Base-by-base conservation (phyloP, 2,329 filamentous ascomycete genomes). In the Purpureocillium lavendulum region DNA sequence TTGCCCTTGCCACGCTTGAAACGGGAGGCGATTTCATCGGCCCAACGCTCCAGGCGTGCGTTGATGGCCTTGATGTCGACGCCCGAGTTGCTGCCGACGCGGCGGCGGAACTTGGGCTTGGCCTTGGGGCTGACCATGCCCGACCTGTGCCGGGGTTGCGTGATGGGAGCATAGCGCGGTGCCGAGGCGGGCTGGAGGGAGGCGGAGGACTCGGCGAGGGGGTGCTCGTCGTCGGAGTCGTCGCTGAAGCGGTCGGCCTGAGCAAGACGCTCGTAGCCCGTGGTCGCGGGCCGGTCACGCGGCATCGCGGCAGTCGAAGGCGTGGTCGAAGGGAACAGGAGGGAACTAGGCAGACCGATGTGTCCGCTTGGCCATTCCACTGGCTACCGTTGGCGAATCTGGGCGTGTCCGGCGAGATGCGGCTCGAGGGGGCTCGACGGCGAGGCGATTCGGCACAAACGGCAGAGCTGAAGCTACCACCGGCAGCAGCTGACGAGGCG, bases 21-120 rank as follows among this genome's bases (percentile, higher is more conserved):
- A 53, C 94, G 92, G 50, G 87, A 85, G 24, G 92, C 89, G 55
- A 98, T 97, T 65, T 98, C 92, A 52, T 97, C 92, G 13, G 92
- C 92, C 92, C 92, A 98, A 58, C 86, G 76, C 65, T 98, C 92
- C 18, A 98, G 69, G 17, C 92, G 77, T 43, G 90, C 89, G 62
- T 98, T 98, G 64, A 98, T 97, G 44, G 92, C 92, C 60, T 97
- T 97, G 57, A 98, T 85, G 56, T 98, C 92, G 14, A 98, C 90
- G 3, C 89, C 90, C 15, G 87, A 87, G 52, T 89, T 92, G 57
- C 86, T 84, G 49, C 59, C 73, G 51, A 56, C 64, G 51, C 66
- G 69, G 56, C 52, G 66, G 51, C 64, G 64, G 47, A 69, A 65
- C 51, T 68, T 69, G 30, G 59, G 57, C 13, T 64, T 58, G 5